A percentile compares a stretch with the other conserved stretches of the same genome.
These are phyloP conservation scores for Apocynum venetum DNA, from an alignment of 257 asterid species.

Conservation along the genomic window DNA sequence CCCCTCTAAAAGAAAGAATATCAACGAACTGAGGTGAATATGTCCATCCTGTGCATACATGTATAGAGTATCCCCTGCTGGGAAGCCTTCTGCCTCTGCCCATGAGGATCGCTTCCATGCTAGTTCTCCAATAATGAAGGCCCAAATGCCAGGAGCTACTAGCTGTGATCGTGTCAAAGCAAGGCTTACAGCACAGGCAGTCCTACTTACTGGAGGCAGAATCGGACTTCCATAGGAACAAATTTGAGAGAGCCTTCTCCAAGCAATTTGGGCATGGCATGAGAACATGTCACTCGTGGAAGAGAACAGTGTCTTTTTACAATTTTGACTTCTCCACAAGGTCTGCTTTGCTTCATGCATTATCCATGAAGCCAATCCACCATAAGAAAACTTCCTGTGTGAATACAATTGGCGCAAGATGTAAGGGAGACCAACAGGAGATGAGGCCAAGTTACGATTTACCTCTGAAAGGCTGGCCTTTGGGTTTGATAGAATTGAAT, in stretches of 20 bases:
- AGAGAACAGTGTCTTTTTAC: slow-evolving; percentile 22
- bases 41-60: slow-evolving; percentile 63
- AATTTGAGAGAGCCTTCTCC: slow-evolving; percentile 56
- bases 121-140: slow-evolving; percentile 54
- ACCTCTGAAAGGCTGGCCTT: slow-evolving; percentile 33
- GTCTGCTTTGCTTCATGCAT: slow-evolving; percentile 35
- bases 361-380: slow-evolving; percentile 40
- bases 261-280: slow-evolving; percentile 49
- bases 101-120: slow-evolving; percentile 38
- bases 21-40: slow-evolving; percentile 41
- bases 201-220: slow-evolving; percentile 53
- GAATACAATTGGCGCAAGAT: slow-evolving; percentile 30
- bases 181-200: slow-evolving; percentile 69
- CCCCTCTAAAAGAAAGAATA: slow-evolving; percentile 61
- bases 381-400: slow-evolving; percentile 25
- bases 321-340: slow-evolving; percentile 32
- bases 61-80: slow-evolving; percentile 44
- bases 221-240: slow-evolving; percentile 48
- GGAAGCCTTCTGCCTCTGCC: slow-evolving; percentile 59
- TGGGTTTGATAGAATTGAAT: slow-evolving; percentile 29
- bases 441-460: slow-evolving; percentile 22
- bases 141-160: slow-evolving; percentile 75
- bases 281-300: slow-evolving; percentile 34
- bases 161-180: slow-evolving; percentile 78
- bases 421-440: slow-evolving; percentile 32